Conservation (phyloP, 192 early-diverging fungal species). For the Ramicandelaber brevisporus region DNA sequence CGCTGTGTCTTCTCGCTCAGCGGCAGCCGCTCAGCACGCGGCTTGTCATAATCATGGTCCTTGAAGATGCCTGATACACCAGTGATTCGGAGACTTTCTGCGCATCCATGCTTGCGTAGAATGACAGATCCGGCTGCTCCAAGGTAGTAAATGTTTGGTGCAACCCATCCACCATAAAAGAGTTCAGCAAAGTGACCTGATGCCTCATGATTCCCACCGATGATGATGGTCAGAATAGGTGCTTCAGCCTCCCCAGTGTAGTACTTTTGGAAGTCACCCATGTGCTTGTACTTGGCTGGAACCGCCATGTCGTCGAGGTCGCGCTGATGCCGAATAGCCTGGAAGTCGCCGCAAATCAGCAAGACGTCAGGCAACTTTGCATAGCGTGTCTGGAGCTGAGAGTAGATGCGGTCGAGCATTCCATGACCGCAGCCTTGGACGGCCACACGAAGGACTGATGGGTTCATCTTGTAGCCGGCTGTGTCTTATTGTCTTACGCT, state of each 20-base stretch:
- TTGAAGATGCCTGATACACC: slow-evolving; percentile 87
- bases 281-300: slow-evolving; percentile 56
- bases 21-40: slow-evolving; percentile 56
- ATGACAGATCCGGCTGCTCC: slow-evolving; percentile 66
- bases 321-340: slow-evolving; percentile 59
- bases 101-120: slow-evolving; percentile 64
- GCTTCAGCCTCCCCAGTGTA: slow-evolving; percentile 59
- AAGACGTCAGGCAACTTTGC: slow-evolving; percentile 62
- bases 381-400: slow-evolving; percentile 20
- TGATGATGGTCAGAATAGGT: slow-evolving; percentile 76
- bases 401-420: slow-evolving; percentile 74
- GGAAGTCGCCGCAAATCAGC: slow-evolving; percentile 94
- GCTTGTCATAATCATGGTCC: slow-evolving; percentile 22
- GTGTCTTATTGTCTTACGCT: not conserved
- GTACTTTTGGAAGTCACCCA: slow-evolving; percentile 84
- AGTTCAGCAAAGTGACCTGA: slow-evolving; percentile 87
- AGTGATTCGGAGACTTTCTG: slow-evolving; percentile 77
- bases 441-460: slow-evolving; percentile 17
- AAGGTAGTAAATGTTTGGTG: slow-evolving; percentile 78
- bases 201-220: slow-evolving; percentile 98
- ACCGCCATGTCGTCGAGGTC: slow-evolving; percentile 64
- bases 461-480: not conserved
- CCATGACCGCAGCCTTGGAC: slow-evolving; percentile 95
- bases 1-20: slow-evolving; percentile 30
- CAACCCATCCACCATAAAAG: slow-evolving; percentile 90